These are phyloP conservation scores for Starmerella asiatica DNA, from an alignment of 805 yeast species.

Conservation along the genomic window DNA sequence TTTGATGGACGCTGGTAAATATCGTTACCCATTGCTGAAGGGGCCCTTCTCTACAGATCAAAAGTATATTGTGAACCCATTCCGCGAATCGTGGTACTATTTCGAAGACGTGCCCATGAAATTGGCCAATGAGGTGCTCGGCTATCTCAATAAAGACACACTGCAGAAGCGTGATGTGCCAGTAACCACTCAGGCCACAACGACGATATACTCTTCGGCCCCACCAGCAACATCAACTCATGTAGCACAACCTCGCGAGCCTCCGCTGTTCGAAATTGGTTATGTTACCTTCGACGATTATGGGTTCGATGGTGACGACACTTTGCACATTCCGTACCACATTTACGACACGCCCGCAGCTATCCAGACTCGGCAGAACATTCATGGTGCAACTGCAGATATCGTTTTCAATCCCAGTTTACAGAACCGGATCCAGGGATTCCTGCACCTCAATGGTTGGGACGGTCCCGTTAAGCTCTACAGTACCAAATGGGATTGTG, in stretches of 20 bases:
- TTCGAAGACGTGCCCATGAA: constrained; percentile 43
- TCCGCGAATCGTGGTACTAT: constrained; percentile 63
- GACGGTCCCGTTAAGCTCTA: constrained; percentile 1
- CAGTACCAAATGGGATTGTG: constrained; percentile 9
- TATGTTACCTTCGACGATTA: constrained; percentile 70
- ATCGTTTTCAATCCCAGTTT: constrained; percentile 67
- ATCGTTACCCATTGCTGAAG: constrained; percentile 70
- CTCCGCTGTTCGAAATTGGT: no score
- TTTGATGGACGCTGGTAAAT: constrained; percentile 72
- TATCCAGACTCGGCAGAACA: constrained; percentile 36
- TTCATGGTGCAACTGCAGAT: constrained; percentile 21
- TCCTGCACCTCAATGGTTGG: constrained; percentile 25
- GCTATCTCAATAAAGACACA: constrained; percentile 40
- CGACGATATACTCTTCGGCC: no score
- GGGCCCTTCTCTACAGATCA: constrained; percentile 75
- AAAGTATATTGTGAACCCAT: constrained; percentile 74
- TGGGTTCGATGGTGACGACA: constrained; percentile 77
- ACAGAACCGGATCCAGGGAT: constrained; percentile 34
- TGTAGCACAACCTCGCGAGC: neutral
- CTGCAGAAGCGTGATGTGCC: neutral
- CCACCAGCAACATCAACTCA: neutral
- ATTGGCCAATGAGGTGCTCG: constrained; percentile 42
- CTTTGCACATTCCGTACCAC: constrained; percentile 45
- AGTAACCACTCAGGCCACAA: neutral
- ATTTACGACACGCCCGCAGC: constrained; percentile 63